Conservation (phyloP, 352 stramenopile species). For the Pythium aphanidermatum region DNA sequence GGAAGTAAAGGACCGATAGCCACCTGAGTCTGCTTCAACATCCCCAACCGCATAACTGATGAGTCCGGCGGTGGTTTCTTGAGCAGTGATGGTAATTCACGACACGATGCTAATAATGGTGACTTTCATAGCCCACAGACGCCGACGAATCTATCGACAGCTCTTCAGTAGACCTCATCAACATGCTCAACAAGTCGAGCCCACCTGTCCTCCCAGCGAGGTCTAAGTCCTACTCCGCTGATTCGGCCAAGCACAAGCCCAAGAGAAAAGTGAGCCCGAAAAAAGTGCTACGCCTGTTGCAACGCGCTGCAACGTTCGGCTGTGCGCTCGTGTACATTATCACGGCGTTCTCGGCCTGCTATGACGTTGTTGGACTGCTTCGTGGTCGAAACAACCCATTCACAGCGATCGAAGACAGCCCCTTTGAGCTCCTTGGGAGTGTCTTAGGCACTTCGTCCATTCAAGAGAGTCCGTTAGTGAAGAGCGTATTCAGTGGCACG, state of each 20-base stretch:
- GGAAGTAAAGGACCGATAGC: too few relatives aligned
- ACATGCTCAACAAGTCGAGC: too few relatives aligned
- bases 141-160: too few relatives aligned
- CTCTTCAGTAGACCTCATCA: too few relatives aligned
- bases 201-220: too few relatives aligned
- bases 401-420: neutral
- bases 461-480: constrained; percentile 1
- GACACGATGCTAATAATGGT: too few relatives aligned
- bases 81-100: too few relatives aligned
- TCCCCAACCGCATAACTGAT: too few relatives aligned
- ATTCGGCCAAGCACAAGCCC: neutral
- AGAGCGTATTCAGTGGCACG: neutral
- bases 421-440: neutral
- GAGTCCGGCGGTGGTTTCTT: too few relatives aligned
- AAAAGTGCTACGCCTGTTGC: constrained; percentile 4
- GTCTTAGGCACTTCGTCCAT: neutral
- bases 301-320: constrained; percentile 7
- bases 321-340: constrained; percentile 9
- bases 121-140: too few relatives aligned
- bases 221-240: too few relatives aligned
- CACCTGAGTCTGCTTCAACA: too few relatives aligned
- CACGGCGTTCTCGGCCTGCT: neutral
- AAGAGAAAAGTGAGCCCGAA: neutral
- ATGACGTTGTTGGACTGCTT: neutral
- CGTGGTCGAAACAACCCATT: constrained; percentile 1